These are phyloP conservation scores for Hypoxylon trugodes DNA, from an alignment of 495 filamentous ascomycete species.

Conservation along the genomic window DNA sequence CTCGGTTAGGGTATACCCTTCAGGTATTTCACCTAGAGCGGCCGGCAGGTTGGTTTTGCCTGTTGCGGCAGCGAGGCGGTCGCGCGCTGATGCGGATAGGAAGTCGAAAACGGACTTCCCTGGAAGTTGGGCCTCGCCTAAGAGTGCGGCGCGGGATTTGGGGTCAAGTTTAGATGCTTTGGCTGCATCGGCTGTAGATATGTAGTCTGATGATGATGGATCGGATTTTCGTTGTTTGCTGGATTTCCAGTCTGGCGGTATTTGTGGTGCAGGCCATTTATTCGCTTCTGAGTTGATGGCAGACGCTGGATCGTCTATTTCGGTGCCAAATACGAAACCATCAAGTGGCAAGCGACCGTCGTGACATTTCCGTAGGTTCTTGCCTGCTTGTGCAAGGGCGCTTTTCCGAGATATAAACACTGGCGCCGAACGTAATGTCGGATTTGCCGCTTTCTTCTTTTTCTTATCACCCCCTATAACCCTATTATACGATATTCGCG, in stretches of 20 bases:
- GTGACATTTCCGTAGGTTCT: constrained; percentile 79
- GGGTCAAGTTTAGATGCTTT: constrained; percentile 80
- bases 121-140: constrained; percentile 84
- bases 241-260: constrained; percentile 82
- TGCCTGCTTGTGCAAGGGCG: constrained; percentile 61
- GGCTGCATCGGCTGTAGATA: constrained; percentile 77
- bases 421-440: constrained; percentile 72
- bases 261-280: constrained; percentile 75
- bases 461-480: constrained; percentile 87
- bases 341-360: constrained; percentile 87
- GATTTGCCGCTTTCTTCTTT: constrained; percentile 72
- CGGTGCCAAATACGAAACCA: constrained; percentile 79
- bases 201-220: constrained; percentile 51
- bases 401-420: constrained; percentile 82
- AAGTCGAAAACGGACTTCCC: constrained; percentile 97
- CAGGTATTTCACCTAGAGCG: constrained; percentile 76
- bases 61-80: constrained; percentile 76
- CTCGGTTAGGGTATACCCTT: constrained; percentile 67
- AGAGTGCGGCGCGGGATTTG: constrained; percentile 76
- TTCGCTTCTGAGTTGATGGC: constrained; percentile 65
- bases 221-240: constrained; percentile 59
- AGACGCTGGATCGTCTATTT: constrained; percentile 60
- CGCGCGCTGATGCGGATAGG: constrained; percentile 81
- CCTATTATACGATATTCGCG: constrained; percentile 88
- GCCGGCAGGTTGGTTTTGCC: constrained; percentile 80